These are phyloP conservation scores for Cardamine occulta DNA, from an alignment of 345 rosid species.

Conservation along the genomic window DNA sequence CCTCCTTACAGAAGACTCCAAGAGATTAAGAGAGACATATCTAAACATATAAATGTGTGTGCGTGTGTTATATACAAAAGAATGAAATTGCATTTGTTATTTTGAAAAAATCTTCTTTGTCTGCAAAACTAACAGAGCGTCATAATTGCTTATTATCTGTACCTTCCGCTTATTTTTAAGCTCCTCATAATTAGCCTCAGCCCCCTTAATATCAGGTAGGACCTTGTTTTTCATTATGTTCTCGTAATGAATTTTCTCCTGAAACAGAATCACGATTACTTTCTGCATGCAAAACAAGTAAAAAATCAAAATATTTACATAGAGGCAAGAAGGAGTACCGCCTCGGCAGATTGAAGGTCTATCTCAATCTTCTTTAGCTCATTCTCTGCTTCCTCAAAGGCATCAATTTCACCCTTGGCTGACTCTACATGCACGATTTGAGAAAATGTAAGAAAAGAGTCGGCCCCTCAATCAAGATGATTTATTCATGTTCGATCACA, in stretches of 20 bases:
- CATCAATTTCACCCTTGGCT: conserved; percentile 71
- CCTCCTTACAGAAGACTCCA: conserved; percentile 16
- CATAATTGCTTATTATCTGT: conserved; percentile 8
- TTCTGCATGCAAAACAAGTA: conserved; percentile 31
- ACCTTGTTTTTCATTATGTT: conserved; percentile 75
- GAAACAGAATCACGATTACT: conserved; percentile 42
- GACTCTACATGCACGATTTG: conserved; percentile 54
- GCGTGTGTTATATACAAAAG: neutral
- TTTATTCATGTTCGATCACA: conserved; percentile 7
- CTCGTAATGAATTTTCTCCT: conserved; percentile 84
- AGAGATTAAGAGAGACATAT: neutral
- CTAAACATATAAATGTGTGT: neutral
- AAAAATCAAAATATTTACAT: conserved; percentile 19
- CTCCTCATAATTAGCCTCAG: conserved; percentile 60
- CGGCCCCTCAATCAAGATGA: conserved; percentile 23
- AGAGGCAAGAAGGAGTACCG: conserved; percentile 44
- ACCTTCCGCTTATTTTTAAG: conserved; percentile 71
- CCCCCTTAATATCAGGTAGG: conserved; percentile 62
- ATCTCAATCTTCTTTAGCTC: conserved; percentile 74
- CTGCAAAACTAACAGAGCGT: neutral
- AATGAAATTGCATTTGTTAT: neutral
- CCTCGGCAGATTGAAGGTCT: conserved; percentile 60
- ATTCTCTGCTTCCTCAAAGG: conserved; percentile 75
- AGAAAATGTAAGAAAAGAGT: conserved; percentile 7
- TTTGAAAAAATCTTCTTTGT: neutral